phyloP scores from a whole-genome alignment of 2,329 filamentous ascomycete species.

The Microsporum audouinii region DNA sequence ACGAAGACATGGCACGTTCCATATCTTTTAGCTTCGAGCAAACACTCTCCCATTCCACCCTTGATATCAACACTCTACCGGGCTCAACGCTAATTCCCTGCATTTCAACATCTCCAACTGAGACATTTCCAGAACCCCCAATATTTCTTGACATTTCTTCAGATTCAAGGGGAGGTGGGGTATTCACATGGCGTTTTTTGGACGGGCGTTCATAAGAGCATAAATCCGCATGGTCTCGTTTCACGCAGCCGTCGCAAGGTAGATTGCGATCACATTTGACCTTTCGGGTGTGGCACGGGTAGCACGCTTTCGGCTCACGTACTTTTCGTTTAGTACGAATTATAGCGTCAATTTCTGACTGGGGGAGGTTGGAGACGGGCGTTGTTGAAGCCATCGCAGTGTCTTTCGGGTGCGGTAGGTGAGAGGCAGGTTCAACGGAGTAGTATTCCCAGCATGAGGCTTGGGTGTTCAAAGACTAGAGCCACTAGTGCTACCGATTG shows the following conservation, averaged over 20 bases:
- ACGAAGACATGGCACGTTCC: slow-evolving; percentile 31
- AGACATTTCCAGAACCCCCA: slow-evolving; percentile 8
- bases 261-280: slow-evolving; percentile 41
- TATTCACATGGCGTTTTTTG: slow-evolving; percentile 31
- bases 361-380: slow-evolving; percentile 32
- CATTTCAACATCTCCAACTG: neutral
- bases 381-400: slow-evolving; percentile 16
- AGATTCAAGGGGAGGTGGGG: slow-evolving; percentile 19
- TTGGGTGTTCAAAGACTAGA: neutral
- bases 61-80: slow-evolving; percentile 28
- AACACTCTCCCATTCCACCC: slow-evolving; percentile 36
- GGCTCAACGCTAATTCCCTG: slow-evolving; percentile 5
- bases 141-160: slow-evolving; percentile 1
- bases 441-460: neutral
- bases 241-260: slow-evolving; percentile 39
- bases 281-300: slow-evolving; percentile 37
- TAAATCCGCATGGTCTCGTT: slow-evolving; percentile 39
- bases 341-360: slow-evolving; percentile 37
- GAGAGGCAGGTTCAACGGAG: neutral
- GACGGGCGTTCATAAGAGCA: slow-evolving; percentile 40
- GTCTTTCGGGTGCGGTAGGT: neutral
- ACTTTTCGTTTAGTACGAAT: slow-evolving; percentile 39
- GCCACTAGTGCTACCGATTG: neutral
- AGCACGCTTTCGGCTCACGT: slow-evolving; percentile 38
- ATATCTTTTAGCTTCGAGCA: slow-evolving; percentile 33